phyloP scores from a whole-genome alignment of 2,329 filamentous ascomycete genomes.

The Fusarium sp. region DNA sequence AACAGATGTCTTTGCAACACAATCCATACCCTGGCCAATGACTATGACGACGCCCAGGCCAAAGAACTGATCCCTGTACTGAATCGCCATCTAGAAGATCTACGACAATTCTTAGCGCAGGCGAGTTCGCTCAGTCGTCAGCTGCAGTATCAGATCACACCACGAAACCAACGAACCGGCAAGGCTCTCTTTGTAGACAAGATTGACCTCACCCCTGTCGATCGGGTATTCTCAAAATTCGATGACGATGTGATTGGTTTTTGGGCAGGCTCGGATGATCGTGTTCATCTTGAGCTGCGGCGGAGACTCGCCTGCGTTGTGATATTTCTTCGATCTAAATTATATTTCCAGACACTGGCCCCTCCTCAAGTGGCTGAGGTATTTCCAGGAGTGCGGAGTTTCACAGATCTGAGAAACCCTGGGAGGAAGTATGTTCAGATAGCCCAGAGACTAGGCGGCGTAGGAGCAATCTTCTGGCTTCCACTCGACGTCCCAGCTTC shows the following conservation, averaged over 20 bases:
- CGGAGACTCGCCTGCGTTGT: slow-evolving; percentile 43
- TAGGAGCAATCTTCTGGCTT: too few species aligned
- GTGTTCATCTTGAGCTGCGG: slow-evolving; percentile 38
- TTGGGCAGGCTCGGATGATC: neutral
- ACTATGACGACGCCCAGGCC: neutral
- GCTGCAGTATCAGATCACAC: slow-evolving; percentile 42
- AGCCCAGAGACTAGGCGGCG: too few species aligned
- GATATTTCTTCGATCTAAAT: slow-evolving; percentile 41
- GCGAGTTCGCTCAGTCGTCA: slow-evolving; percentile 40
- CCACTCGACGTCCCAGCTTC: too few species aligned
- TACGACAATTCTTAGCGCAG: slow-evolving; percentile 39
- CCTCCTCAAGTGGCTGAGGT: slow-evolving; percentile 28
- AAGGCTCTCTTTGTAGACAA: slow-evolving; percentile 40
- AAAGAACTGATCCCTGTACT: neutral
- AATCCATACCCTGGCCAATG: neutral
- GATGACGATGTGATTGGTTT: slow-evolving; percentile 2
- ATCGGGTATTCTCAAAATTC: slow-evolving; percentile 22
- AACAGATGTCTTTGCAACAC: neutral
- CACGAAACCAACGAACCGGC: slow-evolving; percentile 41
- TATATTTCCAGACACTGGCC: slow-evolving; percentile 26
- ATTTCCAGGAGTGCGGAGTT: slow-evolving; percentile 21
- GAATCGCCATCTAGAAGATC: slow-evolving; percentile 36
- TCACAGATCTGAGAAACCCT: slow-evolving; percentile 27
- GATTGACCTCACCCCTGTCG: slow-evolving; percentile 21
- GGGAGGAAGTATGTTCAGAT: too few species aligned